phyloP scores from a whole-genome alignment of 768 basidiomycete species.

The Podaxis sp. region DNA sequence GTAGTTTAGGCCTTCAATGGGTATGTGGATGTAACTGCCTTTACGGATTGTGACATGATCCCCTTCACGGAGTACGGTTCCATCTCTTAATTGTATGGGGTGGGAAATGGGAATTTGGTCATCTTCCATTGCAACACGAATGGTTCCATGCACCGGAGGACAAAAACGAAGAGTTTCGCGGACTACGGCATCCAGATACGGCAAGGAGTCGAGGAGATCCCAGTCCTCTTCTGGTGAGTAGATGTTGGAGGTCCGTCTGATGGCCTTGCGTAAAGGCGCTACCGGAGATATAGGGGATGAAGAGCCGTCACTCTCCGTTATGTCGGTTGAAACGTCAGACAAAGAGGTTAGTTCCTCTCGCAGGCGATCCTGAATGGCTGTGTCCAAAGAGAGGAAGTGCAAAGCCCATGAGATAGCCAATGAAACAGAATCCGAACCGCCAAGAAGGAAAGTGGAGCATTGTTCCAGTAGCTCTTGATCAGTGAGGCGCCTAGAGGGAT shows the following conservation, averaged over 20 bases:
- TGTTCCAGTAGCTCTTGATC: conserved; percentile 64
- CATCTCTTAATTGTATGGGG: conserved; percentile 41
- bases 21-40: conserved; percentile 56
- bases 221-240: conserved; percentile 24
- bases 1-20: conserved; percentile 55
- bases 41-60: conserved; percentile 44
- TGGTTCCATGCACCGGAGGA: conserved; percentile 56
- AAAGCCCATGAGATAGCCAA: conserved; percentile 60
- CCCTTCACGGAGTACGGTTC: conserved; percentile 29
- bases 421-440: conserved; percentile 61
- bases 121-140: conserved; percentile 54
- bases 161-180: conserved; percentile 56
- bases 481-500: conserved; percentile 46
- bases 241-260: not conserved
- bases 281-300: not conserved
- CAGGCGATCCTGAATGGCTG: conserved; percentile 53
- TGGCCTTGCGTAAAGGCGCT: not conserved
- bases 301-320: not conserved
- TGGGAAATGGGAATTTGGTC: conserved; percentile 54
- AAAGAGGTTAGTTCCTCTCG: conserved; percentile 44
- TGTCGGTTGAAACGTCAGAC: conserved; percentile 10
- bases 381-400: conserved; percentile 52
- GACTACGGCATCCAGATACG: conserved; percentile 57
- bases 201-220: conserved; percentile 41
- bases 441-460: conserved; percentile 64